phyloP scores from a whole-genome alignment of 352 stramenopile genomes.

The Blastocystis hominis region DNA sequence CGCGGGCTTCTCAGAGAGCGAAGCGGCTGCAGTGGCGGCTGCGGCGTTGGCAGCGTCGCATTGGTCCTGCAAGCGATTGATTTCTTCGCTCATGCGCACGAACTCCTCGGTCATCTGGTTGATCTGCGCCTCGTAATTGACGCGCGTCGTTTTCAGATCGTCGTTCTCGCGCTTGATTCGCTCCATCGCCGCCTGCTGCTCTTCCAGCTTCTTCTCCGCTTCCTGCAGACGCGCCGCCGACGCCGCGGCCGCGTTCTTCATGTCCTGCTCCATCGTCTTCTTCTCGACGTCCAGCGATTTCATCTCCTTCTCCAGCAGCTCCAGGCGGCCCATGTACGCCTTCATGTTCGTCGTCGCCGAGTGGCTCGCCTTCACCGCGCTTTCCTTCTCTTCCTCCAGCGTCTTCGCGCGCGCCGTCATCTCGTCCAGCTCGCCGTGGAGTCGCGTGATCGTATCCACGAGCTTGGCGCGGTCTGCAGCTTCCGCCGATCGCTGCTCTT shows the following conservation, averaged over 20 bases:
- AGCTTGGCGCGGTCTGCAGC: neutral
- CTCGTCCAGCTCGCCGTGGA: neutral
- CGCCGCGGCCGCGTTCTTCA: neutral
- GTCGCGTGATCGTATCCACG: neutral
- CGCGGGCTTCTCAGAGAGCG: neutral
- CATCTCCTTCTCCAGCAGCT: neutral
- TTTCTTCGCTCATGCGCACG: slow-evolving; percentile 37
- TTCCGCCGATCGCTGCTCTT: neutral
- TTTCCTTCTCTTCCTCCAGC: neutral
- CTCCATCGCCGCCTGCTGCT: neutral
- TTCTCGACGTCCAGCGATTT: neutral
- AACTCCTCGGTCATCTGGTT: slow-evolving; percentile 43
- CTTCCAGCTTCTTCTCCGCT: neutral
- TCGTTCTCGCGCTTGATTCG: neutral
- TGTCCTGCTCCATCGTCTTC: neutral
- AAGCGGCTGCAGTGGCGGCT: neutral
- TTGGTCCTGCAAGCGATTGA: neutral
- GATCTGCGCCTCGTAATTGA: slow-evolving; percentile 34
- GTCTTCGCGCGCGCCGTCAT: neutral
- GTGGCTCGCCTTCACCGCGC: neutral
- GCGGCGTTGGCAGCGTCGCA: neutral
- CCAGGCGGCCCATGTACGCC: neutral
- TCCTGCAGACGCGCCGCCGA: neutral
- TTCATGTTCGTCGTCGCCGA: neutral
- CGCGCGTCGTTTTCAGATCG: slow-evolving; percentile 22